Evolutionary conservation across 2,329 filamentous ascomycete genomes (phyloP), one percentile per base, ranked within the genome.

Genomic region (Monilinia laxa): DNA sequence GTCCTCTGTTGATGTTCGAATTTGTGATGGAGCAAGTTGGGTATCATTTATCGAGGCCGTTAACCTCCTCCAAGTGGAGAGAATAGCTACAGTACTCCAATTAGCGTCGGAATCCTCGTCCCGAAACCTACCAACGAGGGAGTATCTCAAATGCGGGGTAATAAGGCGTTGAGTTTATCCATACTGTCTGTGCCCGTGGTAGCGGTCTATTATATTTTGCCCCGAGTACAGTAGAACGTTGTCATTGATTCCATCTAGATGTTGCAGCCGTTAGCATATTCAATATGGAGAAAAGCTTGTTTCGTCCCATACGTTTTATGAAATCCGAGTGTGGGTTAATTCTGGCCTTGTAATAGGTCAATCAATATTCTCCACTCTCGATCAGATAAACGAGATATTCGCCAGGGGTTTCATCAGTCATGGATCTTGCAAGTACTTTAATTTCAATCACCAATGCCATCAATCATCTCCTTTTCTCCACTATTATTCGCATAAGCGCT

Each of bases 61-160:
- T 31, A 62, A 31, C 25, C 58, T 62, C n/a, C 47, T 62, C 31
- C 47, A 51, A 62, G 58, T 51, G 58, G 31, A 62, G 31, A 51
- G 58, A 51, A 25, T 14, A 62, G 58, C n/a, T n/a, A 60, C 23
- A 62, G n/a, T 51, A 52, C 49, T n/a, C 25, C 28, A 58, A 47
- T 35, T n/a, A 40, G 49, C 28, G 38, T 23, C 55, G 47, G 47
- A 31, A 25, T 60, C 25, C 20, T 40, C 28, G 35, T 14, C n/a
- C 38, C 42, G 42, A 60, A 35, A 42, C 42, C 55, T 47, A 52
- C 35, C 60, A 59, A 28, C 49, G 55, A 31, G 55, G 42, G 42
- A 25, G 18, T 14, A 38, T 45, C 40, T 52, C 49, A 42, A 65
- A 16, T 25, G 38, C 40, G 12, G 40, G 40, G 40, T 16, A 42